Conservation (phyloP, 768 basidiomycete genomes). For the Termitomyces sp. region DNA sequence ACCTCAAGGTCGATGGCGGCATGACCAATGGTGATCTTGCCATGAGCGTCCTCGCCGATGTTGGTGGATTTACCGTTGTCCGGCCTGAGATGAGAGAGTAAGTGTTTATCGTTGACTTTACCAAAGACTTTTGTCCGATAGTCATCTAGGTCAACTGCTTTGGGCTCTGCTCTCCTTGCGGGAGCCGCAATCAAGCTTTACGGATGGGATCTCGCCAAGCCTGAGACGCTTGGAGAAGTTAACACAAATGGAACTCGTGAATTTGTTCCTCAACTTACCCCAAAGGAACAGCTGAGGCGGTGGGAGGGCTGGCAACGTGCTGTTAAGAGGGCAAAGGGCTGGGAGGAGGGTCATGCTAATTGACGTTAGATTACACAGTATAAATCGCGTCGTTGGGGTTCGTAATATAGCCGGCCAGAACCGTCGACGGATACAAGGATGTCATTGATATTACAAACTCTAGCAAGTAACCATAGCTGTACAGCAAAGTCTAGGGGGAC, state of each 20-base stretch:
- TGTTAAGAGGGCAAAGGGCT: slow-evolving; percentile 75
- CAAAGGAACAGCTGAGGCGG: slow-evolving; percentile 51
- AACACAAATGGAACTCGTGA: slow-evolving; percentile 77
- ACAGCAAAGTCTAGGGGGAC: too few relatives aligned
- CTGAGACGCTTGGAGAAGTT: slow-evolving; percentile 78
- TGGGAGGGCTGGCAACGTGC: slow-evolving; percentile 88
- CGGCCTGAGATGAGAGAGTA: slow-evolving; percentile 97
- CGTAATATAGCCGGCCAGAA: neutral
- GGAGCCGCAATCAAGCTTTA: slow-evolving; percentile 83
- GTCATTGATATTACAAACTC: too few relatives aligned
- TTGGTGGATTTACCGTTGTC: slow-evolving; percentile 88
- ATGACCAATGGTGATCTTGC: slow-evolving; percentile 93
- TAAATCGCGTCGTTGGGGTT: neutral
- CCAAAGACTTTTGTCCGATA: neutral
- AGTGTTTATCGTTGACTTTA: slow-evolving; percentile 22
- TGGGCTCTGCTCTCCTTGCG: slow-evolving; percentile 92
- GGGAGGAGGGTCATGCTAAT: slow-evolving; percentile 59
- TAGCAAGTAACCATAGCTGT: too few relatives aligned
- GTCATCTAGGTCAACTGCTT: slow-evolving; percentile 76
- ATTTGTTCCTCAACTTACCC: slow-evolving; percentile 56
- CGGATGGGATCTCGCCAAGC: slow-evolving; percentile 86
- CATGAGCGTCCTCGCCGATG: slow-evolving; percentile 82
- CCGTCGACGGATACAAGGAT: too few relatives aligned
- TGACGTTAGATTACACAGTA: slow-evolving; percentile 2
- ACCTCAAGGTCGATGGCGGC: slow-evolving; percentile 96